Percentiles rank a stretch among this genome's conserved stretches.
Evolutionary conservation across 2,329 filamentous ascomycete species (phyloP).

Genomic region (Fusarium sp.): DNA sequence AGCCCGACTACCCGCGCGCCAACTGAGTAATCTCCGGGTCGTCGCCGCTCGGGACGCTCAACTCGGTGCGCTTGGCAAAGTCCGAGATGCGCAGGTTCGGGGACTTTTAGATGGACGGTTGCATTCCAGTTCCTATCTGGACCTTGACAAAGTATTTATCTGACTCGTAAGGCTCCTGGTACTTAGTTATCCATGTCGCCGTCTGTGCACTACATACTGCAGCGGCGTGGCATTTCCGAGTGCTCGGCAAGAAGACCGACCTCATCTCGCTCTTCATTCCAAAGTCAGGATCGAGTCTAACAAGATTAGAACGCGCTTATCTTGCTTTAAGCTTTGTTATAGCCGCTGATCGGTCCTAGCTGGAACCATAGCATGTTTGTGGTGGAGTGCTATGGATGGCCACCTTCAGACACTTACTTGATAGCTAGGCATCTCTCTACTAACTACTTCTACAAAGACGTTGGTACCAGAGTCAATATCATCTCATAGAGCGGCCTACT

Average conservation of each 20-base stretch:
- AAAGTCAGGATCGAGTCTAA: neutral
- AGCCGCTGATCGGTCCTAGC: neutral
- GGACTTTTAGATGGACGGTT: neutral
- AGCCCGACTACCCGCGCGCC: conserved; percentile 37
- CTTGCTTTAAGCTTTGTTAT: neutral
- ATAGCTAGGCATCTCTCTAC: neutral
- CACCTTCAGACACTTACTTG: neutral
- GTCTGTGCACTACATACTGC: neutral
- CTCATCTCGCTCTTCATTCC: neutral
- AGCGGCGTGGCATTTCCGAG: neutral
- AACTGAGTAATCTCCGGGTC: conserved; percentile 37
- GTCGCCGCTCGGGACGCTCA: neutral
- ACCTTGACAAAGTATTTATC: neutral
- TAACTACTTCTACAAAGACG: neutral
- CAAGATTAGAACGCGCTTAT: neutral
- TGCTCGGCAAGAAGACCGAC: conserved; percentile 29
- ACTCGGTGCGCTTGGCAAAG: neutral
- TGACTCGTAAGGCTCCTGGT: neutral
- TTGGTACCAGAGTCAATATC: no score
- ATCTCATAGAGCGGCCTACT: neutral
- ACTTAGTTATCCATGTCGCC: neutral
- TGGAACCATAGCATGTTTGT: neutral
- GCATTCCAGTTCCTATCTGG: neutral
- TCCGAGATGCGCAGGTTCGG: neutral
- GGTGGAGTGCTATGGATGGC: neutral